A percentile compares a stretch with the other conserved stretches of the same genome.
Conservation (phyloP, 2,329 filamentous ascomycete species). For the Diaporthe australafricana region DNA sequence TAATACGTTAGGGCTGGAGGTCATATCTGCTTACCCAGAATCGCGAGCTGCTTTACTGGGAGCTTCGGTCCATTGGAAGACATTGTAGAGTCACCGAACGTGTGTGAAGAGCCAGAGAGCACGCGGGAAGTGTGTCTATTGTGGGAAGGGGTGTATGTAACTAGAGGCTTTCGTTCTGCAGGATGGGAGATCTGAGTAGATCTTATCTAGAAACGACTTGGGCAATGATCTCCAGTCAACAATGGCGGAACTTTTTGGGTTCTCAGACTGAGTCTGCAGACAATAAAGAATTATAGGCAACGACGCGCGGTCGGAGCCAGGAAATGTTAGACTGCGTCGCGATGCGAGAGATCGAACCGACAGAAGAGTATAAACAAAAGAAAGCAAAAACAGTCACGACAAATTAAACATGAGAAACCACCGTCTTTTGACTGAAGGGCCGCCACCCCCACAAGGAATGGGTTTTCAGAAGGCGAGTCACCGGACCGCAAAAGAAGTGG, state of each 20-base stretch:
- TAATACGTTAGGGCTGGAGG: constrained; percentile 17
- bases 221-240: constrained; percentile 16
- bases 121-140: constrained; percentile 32
- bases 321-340: not conserved
- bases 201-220: constrained; percentile 5
- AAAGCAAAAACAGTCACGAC: not conserved
- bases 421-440: constrained; percentile 8
- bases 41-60: constrained; percentile 80
- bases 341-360: not conserved
- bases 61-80: constrained; percentile 65
- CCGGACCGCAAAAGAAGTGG: constrained; percentile 34
- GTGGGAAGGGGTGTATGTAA: constrained; percentile 26
- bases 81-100: constrained; percentile 34
- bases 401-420: not conserved
- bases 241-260: not conserved
- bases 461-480: constrained; percentile 25
- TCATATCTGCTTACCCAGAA: constrained; percentile 71
- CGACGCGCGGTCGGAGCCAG: constrained; percentile 7
- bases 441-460: constrained; percentile 31
- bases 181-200: constrained; percentile 15
- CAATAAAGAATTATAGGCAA: not conserved
- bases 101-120: not conserved
- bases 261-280: not conserved
- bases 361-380: not conserved
- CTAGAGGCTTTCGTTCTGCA: constrained; percentile 31